phyloP scores from a whole-genome alignment of 78 protist species.

The Emiliania huxleyi region DNA sequence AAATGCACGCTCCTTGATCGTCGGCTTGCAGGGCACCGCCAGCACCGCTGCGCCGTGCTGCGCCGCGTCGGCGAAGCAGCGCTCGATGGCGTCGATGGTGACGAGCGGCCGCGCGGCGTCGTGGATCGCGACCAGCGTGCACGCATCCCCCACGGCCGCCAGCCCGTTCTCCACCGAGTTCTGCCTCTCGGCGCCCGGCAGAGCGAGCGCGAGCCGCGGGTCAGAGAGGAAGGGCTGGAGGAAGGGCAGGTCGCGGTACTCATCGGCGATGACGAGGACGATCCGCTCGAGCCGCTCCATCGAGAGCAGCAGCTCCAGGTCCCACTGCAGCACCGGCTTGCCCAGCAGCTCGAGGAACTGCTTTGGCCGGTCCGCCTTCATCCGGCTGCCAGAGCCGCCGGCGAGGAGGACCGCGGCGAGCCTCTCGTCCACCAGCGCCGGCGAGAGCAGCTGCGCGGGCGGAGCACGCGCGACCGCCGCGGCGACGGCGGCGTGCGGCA shows the following conservation, averaged over 20 bases:
- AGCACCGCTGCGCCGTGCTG: slow-evolving; percentile 36
- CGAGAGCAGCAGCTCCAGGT: not conserved
- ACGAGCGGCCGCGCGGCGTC: slow-evolving; percentile 49
- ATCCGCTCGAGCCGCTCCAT: not conserved
- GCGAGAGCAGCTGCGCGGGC: too few relatives aligned
- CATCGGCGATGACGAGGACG: not conserved
- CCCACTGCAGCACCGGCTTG: slow-evolving; percentile 9
- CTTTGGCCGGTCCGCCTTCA: slow-evolving; percentile 10
- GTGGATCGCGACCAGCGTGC: slow-evolving; percentile 18
- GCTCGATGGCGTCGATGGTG: not conserved
- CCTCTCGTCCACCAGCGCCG: too few relatives aligned
- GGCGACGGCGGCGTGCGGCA: too few relatives aligned
- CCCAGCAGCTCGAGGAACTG: slow-evolving; percentile 38
- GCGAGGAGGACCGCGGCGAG: slow-evolving; percentile 27
- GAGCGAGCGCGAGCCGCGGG: not conserved
- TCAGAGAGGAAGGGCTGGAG: not conserved
- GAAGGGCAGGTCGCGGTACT: not conserved
- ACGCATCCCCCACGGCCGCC: not conserved
- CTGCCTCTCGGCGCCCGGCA: slow-evolving; percentile 39
- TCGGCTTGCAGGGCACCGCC: slow-evolving; percentile 39
- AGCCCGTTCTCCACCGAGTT: slow-evolving; percentile 42
- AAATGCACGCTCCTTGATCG: too few relatives aligned
- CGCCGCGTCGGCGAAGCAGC: not conserved
- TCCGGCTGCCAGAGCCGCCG: slow-evolving; percentile 38
- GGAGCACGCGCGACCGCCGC: too few relatives aligned